Conservation (phyloP, 805 yeast species). For the Sungouiella blattae region DNA sequence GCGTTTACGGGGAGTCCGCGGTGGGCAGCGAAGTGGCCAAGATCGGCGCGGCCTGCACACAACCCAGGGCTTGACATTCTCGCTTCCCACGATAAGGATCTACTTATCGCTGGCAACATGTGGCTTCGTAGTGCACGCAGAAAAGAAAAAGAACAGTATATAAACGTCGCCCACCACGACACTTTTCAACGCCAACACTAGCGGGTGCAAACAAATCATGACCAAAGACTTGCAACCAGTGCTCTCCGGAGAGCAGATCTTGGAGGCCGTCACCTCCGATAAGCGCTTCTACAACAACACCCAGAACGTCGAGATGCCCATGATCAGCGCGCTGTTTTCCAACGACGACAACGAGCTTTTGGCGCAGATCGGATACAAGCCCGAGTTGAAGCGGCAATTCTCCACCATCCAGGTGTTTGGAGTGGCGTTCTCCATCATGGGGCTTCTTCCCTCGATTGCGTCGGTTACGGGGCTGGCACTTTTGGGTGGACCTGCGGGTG, state of each 20-base stretch:
- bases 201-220: too few species aligned
- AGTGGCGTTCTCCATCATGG: conserved; percentile 71
- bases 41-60: too few species aligned
- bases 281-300: conserved; percentile 24
- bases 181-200: too few species aligned
- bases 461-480: conserved; percentile 52
- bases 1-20: too few species aligned
- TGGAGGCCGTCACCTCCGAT: conserved; percentile 24
- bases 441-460: conserved; percentile 61
- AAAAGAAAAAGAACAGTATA: too few species aligned
- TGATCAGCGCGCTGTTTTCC: conserved; percentile 14
- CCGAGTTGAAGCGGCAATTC: conserved; percentile 60
- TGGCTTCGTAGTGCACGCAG: too few species aligned
- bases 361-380: conserved; percentile 65
- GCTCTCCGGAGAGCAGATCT: conserved; percentile 19
- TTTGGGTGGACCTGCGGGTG: conserved; percentile 60
- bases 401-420: conserved; percentile 65
- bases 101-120: too few species aligned
- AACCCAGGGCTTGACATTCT: too few species aligned
- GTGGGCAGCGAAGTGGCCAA: too few species aligned
- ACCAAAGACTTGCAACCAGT: too few species aligned
- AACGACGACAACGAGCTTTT: conserved; percentile 29
- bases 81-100: too few species aligned
- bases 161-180: too few species aligned
- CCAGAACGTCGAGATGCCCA: conserved; percentile 27